Evolutionary conservation across 768 basidiomycete genomes (phyloP).

Genomic region (Pleurotus sapidus): DNA sequence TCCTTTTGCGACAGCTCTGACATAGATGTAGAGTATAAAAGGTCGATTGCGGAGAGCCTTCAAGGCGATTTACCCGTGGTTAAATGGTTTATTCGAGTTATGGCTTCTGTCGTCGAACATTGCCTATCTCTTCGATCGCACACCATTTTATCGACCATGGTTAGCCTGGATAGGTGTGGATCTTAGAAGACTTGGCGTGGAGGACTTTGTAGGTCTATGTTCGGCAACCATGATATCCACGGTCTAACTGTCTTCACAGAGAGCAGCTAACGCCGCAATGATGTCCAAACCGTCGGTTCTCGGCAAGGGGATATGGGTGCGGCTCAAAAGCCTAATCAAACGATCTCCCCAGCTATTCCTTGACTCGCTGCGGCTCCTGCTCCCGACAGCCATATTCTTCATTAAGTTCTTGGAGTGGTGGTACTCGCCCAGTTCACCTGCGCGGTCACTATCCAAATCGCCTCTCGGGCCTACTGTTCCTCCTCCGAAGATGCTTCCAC

Average conservation of each 20-base stretch:
- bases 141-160: constrained; percentile 90
- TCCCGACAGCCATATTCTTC: constrained; percentile 91
- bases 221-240: not conserved
- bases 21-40: constrained; percentile 39
- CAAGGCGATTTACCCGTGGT: constrained; percentile 78
- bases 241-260: constrained; percentile 27
- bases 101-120: constrained; percentile 84
- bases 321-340: constrained; percentile 44
- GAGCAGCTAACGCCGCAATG: constrained; percentile 31
- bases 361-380: constrained; percentile 74
- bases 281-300: constrained; percentile 18
- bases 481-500: constrained; percentile 72
- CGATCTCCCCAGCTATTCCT: constrained; percentile 62
- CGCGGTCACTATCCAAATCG: constrained; percentile 63
- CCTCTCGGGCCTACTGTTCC: constrained; percentile 68
- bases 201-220: constrained; percentile 64
- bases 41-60: constrained; percentile 59
- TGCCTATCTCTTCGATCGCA: constrained; percentile 86
- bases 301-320: constrained; percentile 34
- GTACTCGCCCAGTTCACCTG: constrained; percentile 93
- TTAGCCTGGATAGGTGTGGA: constrained; percentile 82
- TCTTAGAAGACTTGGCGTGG: constrained; percentile 72
- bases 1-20: constrained; percentile 4
- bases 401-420: constrained; percentile 99
- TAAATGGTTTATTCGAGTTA: constrained; percentile 74